phyloP scores from a whole-genome alignment of 371 early-diverging fungal species.

The Mortierella sp. region DNA sequence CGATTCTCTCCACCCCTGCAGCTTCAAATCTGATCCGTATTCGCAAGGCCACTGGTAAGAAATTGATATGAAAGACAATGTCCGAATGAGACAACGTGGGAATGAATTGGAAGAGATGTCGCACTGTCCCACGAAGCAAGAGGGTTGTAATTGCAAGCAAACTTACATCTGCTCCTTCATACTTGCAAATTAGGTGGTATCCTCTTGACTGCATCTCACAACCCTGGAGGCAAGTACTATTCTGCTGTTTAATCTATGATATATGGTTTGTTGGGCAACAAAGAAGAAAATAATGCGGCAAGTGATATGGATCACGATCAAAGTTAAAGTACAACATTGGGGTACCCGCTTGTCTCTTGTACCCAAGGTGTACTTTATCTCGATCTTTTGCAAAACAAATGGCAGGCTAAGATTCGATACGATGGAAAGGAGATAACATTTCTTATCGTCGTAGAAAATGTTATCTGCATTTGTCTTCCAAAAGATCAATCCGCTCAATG shows the following conservation, averaged over 20 bases:
- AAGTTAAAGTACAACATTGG: not conserved
- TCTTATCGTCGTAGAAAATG: not conserved
- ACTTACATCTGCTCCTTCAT: not conserved
- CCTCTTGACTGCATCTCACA: slow-evolving; percentile 96
- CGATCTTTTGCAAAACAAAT: no score
- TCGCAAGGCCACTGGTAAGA: slow-evolving; percentile 81
- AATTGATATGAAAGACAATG: not conserved
- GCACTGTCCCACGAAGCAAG: not conserved
- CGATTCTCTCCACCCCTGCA: slow-evolving; percentile 98
- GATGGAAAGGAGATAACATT: not conserved
- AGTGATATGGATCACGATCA: not conserved
- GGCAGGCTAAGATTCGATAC: no score
- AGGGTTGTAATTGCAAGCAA: not conserved
- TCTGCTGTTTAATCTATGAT: slow-evolving; percentile 1
- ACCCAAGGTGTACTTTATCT: no score
- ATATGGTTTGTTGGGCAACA: not conserved
- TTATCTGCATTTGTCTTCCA: not conserved
- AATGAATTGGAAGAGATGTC: slow-evolving; percentile 8
- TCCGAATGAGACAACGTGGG: not conserved
- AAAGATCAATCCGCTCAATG: not conserved
- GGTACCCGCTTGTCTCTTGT: not conserved
- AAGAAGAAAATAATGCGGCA: not conserved
- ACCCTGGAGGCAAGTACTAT: slow-evolving; percentile 86
- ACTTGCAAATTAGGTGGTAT: slow-evolving; percentile 79
- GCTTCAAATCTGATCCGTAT: slow-evolving; percentile 95